Conservation (phyloP, 257 asterid genomes). For the Pogostemon cablin region DNA sequence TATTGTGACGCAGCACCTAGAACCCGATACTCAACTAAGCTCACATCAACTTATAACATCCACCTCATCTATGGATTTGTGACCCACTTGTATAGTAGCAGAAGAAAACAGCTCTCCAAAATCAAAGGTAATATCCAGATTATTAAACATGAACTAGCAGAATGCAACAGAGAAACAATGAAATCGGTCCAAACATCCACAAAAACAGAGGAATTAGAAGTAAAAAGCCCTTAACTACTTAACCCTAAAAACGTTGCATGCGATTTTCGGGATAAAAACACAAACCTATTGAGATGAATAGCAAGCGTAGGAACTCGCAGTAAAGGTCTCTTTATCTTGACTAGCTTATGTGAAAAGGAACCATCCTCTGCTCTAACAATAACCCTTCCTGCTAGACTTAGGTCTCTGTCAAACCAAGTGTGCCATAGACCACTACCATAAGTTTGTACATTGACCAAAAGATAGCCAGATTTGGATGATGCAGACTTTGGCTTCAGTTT, state of each 20-base stretch:
- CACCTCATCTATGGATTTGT: neutral
- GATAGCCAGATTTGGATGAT: conserved; percentile 83
- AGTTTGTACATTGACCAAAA: conserved; percentile 90
- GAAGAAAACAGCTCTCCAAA: neutral
- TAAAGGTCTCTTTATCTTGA: conserved; percentile 82
- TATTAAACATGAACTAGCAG: conserved; percentile 5
- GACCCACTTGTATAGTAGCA: neutral
- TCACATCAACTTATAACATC: neutral
- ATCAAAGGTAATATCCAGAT: conserved; percentile 11
- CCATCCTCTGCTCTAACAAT: conserved; percentile 81
- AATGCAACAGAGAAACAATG: conserved; percentile 5
- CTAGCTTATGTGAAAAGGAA: conserved; percentile 84
- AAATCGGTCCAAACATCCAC: neutral
- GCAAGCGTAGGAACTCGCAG: conserved; percentile 96
- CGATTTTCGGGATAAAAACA: conserved; percentile 24
- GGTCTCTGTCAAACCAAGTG: conserved; percentile 97
- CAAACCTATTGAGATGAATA: conserved; percentile 91
- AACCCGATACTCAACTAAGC: neutral
- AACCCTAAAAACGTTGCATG: conserved; percentile 15
- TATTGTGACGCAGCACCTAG: neutral
- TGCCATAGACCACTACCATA: conserved; percentile 99
- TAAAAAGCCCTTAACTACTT: neutral
- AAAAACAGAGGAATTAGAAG: neutral
- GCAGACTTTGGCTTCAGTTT: conserved; percentile 97
- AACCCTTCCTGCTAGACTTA: conserved; percentile 96